Base-by-base conservation (phyloP, 768 basidiomycete species). In the Hemileccinum impolitum region DNA sequence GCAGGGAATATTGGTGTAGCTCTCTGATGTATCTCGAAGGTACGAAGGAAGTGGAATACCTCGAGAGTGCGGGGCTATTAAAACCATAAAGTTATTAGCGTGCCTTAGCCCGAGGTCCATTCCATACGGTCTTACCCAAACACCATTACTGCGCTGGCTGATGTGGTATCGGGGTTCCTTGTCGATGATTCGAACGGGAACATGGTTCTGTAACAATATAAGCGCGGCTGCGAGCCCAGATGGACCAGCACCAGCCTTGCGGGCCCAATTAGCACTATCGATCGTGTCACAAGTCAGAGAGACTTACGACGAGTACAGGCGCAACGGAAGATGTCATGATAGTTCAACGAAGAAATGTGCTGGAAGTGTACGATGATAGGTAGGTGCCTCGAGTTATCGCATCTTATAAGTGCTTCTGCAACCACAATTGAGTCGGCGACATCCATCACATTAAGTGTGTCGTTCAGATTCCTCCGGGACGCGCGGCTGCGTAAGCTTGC, bases 101-200 rank as follows among this genome's bases (percentile, higher is more conserved):
- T n/a, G n/a, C n/a, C n/a, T n/a, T n/a, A n/a, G n/a, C n/a, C n/a
- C n/a, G n/a, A n/a, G n/a, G n/a, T n/a, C n/a, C n/a, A n/a, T n/a
- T n/a, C n/a, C n/a, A n/a, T n/a, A n/a, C n/a, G n/a, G n/a, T n/a
- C 64, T 30, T 30, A 73, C 74, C 68, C 71, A 71, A 19, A 78
- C 53, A 3, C 65, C 74, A 4, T 60, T 61, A 6, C 68, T 70
- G 1, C 76, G 70, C 48, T 73, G 69, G 3, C 73, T 72, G 14
- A 70, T 53, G 9, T 60, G 67, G 10, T 69, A 65, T 0, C 63
- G 43, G 0, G 64, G 55, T 45, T 69, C 71, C 52, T 76, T 77
- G 49, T 81, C 74, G 39, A 82, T 74, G 19, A 82, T 71, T 19
- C 77, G 74, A 7, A 81, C 73, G 8, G 75, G 68, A 13, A 80